A percentile compares a stretch with the other conserved stretches of the same genome.
These are phyloP conservation scores for Bothriochloa decipiens DNA, from an alignment of 176 grass and related monocot genomes.

Conservation along the genomic window DNA sequence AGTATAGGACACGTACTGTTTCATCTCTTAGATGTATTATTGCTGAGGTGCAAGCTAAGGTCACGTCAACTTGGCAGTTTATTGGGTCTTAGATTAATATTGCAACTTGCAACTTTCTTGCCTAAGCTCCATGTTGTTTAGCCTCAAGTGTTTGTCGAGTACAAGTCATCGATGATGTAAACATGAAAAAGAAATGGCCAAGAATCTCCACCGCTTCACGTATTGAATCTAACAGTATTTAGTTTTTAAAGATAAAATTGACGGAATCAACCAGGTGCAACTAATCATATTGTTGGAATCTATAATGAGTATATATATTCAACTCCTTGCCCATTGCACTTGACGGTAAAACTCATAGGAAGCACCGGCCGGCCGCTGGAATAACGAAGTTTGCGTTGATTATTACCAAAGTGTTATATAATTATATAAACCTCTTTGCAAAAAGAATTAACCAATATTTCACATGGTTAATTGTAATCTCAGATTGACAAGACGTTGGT, in stretches of 20 bases:
- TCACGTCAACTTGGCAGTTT: neutral
- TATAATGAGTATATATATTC: neutral
- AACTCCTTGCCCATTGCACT: neutral
- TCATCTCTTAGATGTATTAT: neutral
- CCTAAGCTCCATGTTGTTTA: neutral
- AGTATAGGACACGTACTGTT: no score
- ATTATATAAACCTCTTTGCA: neutral
- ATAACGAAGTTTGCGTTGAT: neutral
- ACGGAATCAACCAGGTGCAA: conserved; percentile 41
- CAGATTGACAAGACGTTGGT: neutral
- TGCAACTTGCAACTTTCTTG: conserved; percentile 33
- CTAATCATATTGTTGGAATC: neutral
- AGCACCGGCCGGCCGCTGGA: no score
- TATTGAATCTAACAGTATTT: neutral
- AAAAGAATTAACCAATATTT: neutral
- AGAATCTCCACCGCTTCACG: conserved; percentile 27
- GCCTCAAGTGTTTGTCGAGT: neutral
- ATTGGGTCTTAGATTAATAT: conserved; percentile 11
- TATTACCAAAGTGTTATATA: neutral
- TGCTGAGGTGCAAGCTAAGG: neutral
- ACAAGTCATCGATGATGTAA: conserved; percentile 19
- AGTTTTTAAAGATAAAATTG: neutral
- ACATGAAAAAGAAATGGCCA: neutral
- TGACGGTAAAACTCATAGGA: conserved; percentile 6
- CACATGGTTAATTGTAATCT: neutral